Evolutionary conservation across 148 eudicot species (phyloP).

Genomic region (Rhododendron henanense): DNA sequence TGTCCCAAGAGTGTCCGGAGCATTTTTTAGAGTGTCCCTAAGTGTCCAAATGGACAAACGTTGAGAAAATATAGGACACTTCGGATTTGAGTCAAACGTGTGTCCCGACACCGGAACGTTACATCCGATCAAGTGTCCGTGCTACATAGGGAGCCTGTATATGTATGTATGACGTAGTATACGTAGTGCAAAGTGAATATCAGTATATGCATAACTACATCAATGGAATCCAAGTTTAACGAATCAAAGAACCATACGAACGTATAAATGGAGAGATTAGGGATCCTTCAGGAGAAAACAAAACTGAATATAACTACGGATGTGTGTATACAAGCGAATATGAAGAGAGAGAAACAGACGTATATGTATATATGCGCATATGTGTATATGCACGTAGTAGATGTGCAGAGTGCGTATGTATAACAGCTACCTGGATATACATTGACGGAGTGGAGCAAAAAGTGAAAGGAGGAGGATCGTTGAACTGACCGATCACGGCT

Average conservation of each 20-base stretch:
- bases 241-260: too few relatives aligned
- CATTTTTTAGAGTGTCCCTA: neutral
- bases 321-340: too few relatives aligned
- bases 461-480: neutral
- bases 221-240: neutral
- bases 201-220: neutral
- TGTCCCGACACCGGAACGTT: neutral
- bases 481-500: constrained; percentile 24
- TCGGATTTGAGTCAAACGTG: too few relatives aligned
- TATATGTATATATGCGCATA: neutral
- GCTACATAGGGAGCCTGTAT: neutral
- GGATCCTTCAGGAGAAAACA: neutral
- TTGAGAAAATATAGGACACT: neutral
- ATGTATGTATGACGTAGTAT: neutral
- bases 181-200: neutral
- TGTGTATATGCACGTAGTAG: neutral
- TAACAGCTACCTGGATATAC: neutral
- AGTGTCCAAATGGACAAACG: neutral
- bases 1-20: neutral
- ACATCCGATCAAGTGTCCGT: neutral
- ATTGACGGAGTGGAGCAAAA: neutral
- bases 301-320: neutral
- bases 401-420: neutral
- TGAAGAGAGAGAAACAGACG: too few relatives aligned
- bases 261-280: neutral